Percentiles rank a stretch among this genome's conserved stretches.
These are phyloP conservation scores for Colletotrichum tabaci DNA, from an alignment of 2,329 filamentous ascomycete species.

Conservation along the genomic window DNA sequence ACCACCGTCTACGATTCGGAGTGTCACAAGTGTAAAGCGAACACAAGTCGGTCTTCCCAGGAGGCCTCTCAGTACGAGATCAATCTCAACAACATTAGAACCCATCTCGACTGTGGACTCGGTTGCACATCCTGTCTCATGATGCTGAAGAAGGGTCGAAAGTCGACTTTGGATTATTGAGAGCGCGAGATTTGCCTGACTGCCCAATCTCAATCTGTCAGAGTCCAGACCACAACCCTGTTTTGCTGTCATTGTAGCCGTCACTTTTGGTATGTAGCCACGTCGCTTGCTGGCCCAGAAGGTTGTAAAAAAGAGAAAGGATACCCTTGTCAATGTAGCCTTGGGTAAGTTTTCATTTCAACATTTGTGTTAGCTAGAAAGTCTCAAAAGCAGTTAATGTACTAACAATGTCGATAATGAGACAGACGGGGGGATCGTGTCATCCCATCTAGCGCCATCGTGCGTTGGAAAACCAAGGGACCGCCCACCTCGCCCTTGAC, in stretches of 20 bases:
- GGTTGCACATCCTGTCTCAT: background rate
- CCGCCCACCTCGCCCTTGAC: conserved; percentile 25
- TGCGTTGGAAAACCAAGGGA: conserved; percentile 32
- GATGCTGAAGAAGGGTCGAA: too few species aligned
- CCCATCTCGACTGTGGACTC: background rate
- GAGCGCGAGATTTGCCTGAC: background rate
- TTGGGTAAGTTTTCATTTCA: background rate
- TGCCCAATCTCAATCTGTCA: background rate
- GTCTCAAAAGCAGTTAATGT: too few species aligned
- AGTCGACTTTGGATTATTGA: background rate
- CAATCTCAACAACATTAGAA: too few species aligned
- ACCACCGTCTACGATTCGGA: too few species aligned
- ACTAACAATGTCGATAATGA: conserved; percentile 14
- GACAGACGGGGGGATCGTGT: conserved; percentile 13
- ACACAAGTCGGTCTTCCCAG: too few species aligned
- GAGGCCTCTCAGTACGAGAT: too few species aligned
- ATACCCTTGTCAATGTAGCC: conserved; percentile 16
- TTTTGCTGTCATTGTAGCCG: conserved; percentile 11
- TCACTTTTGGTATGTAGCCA: conserved; percentile 7
- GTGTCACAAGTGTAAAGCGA: too few species aligned
- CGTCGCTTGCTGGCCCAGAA: conserved; percentile 9
- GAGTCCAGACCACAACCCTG: conserved; percentile 19
- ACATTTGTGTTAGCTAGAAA: conserved; percentile 1
- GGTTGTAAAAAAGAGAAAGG: conserved; percentile 25
- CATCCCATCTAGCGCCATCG: conserved; percentile 34